Evolutionary conservation across 345 rosid genomes (phyloP).

Genomic region (Acer yangbiense): DNA sequence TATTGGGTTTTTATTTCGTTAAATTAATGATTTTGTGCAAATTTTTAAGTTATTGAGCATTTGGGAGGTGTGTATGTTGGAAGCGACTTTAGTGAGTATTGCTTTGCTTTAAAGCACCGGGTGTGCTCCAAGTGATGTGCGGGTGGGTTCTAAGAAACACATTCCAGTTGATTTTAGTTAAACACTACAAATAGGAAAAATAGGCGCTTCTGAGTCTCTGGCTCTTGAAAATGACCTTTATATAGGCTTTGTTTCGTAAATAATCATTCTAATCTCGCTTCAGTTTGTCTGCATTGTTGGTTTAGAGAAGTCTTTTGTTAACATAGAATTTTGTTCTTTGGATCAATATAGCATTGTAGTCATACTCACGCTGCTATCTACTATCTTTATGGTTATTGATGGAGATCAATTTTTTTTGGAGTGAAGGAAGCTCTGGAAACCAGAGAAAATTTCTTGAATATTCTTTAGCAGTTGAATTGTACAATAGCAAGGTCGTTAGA

Average conservation of each 20-base stretch:
- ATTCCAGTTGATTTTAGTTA: background rate
- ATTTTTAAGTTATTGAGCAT: background rate
- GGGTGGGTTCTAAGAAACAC: background rate
- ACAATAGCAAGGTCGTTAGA: too few relatives aligned
- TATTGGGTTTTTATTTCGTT: background rate
- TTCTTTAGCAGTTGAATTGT: too few relatives aligned
- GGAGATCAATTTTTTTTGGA: too few relatives aligned
- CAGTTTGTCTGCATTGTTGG: background rate
- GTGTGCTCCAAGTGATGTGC: background rate
- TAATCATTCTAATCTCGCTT: background rate
- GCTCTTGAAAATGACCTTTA: background rate
- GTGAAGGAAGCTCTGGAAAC: too few relatives aligned
- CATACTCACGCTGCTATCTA: background rate
- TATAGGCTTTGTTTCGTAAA: background rate
- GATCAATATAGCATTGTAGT: background rate
- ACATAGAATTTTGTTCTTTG: background rate
- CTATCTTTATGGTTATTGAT: background rate
- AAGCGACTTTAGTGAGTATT: background rate
- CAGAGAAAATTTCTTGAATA: too few relatives aligned
- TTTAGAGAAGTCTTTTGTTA: background rate
- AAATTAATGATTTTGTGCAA: background rate
- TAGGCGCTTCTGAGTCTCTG: too few relatives aligned
- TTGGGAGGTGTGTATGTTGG: background rate
- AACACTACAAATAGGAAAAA: too few relatives aligned
- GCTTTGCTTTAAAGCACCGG: background rate